These are phyloP conservation scores for Colletotrichum sp. DNA, from an alignment of 2,329 filamentous ascomycete genomes.

Conservation along the genomic window DNA sequence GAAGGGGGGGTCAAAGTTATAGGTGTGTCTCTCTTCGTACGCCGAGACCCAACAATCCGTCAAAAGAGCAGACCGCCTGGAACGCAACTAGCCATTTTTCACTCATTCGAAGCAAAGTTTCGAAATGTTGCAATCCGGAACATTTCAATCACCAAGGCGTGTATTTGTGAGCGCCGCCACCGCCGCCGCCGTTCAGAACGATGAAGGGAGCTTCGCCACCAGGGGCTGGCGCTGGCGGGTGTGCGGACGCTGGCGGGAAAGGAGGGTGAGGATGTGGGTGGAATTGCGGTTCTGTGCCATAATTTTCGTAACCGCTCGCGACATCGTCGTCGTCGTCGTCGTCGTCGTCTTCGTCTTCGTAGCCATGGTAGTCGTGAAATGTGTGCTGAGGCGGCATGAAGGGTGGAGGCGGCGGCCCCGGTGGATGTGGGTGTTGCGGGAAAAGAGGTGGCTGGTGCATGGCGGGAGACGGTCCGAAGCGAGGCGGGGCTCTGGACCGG, in stretches of 20 bases:
- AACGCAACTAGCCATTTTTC: not conserved
- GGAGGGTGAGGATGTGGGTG: not conserved
- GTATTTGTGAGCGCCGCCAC: slow-evolving; percentile 12
- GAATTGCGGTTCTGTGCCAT: not conserved
- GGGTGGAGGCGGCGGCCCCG: not conserved
- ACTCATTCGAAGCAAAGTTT: not conserved
- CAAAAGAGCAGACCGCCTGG: not conserved
- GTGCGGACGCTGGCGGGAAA: not conserved
- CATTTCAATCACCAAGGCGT: not conserved
- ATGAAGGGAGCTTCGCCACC: slow-evolving; percentile 17
- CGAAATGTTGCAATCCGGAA: not conserved
- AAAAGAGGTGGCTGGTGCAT: not conserved
- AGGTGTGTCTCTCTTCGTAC: not conserved
- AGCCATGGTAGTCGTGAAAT: not conserved
- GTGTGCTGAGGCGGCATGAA: not conserved
- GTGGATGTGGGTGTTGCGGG: not conserved
- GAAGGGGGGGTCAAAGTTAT: not conserved
- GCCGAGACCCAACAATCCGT: not conserved
- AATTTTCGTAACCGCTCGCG: not conserved
- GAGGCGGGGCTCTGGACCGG: not conserved
- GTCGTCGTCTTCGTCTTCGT: not conserved
- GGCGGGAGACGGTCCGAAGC: not conserved
- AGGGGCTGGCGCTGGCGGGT: not conserved
- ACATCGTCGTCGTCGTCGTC: not conserved
- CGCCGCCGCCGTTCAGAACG: slow-evolving; percentile 12